Evolutionary conservation across 2,329 filamentous ascomycete genomes (phyloP), one percentile per base, ranked within the genome.

Genomic region (Leptographium radiaticola): DNA sequence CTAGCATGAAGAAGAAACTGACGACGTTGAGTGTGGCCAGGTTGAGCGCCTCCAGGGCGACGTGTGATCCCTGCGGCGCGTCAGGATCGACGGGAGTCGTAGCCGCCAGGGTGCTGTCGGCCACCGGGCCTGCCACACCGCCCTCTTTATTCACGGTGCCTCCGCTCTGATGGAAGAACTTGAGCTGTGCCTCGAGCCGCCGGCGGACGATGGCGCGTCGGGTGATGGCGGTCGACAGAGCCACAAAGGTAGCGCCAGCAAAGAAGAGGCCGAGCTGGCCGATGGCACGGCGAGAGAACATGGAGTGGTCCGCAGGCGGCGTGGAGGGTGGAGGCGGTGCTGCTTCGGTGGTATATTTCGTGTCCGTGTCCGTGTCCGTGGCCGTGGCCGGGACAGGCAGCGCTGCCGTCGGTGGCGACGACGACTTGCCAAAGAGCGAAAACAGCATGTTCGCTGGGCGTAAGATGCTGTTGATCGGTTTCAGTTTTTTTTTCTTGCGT

Each of bases 21-120:
- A 83, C 63, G 13, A 93, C 87, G 62, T 95, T 95, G 61, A 96
- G 76, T 0, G 90, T 95, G 0, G 91, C 93, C 39, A 96, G 73
- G 49, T 84, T 86, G 25, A 98, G 73, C 0, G 91, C 91, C 68
- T 95, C 86, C 38, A 86, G 70, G 1, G 91, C 91, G 58, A 96
- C 84, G 42, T 86, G 66, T 1, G 80, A 76, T 9, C 83, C 82
- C 62, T 84, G 84, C 33, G 80, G 75, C 46, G 72, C 51, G 67
- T 67, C 74, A 70, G 61, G 61, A 45, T 60, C 61, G 8, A 51
- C 67, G 56, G 40, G 64, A 6, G 51, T 44, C 16, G 43, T 43
- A 1, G 51, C 46, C 2, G 49, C n/a, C 6, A 15, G 18, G 1
- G 43, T 13, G 15, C 4, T 38, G n/a, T 30, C 45, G 9, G 45